Evolutionary conservation across 2,329 filamentous ascomycete genomes (phyloP), one percentile per base, ranked within the genome.

Genomic region (Epichloe sp.): DNA sequence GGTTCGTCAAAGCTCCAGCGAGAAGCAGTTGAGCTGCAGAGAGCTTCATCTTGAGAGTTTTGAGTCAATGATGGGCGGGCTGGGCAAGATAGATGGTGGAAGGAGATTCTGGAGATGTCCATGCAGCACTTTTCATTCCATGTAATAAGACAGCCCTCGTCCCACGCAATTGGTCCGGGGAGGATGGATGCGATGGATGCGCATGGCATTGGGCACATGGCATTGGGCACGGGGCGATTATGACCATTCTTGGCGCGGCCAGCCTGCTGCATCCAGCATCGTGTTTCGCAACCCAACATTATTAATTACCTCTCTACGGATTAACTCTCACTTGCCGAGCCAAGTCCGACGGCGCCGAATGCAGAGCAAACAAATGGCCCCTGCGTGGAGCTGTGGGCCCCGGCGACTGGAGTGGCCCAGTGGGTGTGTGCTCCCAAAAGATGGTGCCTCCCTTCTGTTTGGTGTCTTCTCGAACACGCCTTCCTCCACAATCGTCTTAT

Each of bases 31-130:
- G 58, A 23, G 52, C 34, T 23, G 55, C 47, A n/a, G 56, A 50
- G 55, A 62, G 55, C 58, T 61, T 64, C 62, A 65, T 53, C 15
- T 7, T 62, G 35, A 43, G 6, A n/a, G n/a, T 23, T 21, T 17
- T n/a, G 21, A 15, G 21, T 8, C 37, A 19, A 26, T n/a, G 36
- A 19, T 41, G 47, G 40, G 23, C 7, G 26, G n/a, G n/a, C n/a
- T 15, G 26, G 31, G 31, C n/a, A 48, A 26, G 26, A 45, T 35
- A 14, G 0, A 14, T 14, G 5, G 36, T 38, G 12, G 36, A 14
- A 14, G 14, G 14, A n/a, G 3, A 31, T 10, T 11, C 26, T 31
- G 8, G 26, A 31, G 3, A 31, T 11, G 26, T 31, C 26, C 8
- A 31, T 31, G 8, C 26, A 31, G 26, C 26, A 31, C 26, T 11